Percentiles rank a stretch among this genome's conserved stretches.
Conservation (phyloP, 2,329 filamentous ascomycete genomes). For the Pseudophaeomoniella oleicola region DNA sequence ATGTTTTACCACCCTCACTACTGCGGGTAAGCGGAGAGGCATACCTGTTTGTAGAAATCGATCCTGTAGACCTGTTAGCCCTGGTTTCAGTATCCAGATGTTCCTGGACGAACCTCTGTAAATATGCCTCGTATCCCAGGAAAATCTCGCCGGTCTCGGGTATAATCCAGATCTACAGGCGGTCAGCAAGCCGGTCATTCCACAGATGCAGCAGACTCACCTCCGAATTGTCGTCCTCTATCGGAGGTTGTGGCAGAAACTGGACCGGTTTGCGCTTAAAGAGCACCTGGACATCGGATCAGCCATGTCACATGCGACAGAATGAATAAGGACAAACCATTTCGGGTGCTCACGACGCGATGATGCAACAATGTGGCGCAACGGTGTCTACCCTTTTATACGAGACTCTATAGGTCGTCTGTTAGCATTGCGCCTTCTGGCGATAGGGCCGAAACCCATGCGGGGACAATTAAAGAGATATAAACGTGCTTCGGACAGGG, state of each 20-base stretch:
- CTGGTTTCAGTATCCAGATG: conserved; percentile 17
- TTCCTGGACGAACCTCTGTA: conserved; percentile 50
- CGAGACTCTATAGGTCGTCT: neutral
- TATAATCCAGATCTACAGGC: conserved; percentile 72
- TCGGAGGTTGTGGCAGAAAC: conserved; percentile 55
- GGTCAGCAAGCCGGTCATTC: conserved; percentile 6
- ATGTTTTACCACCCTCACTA: no score
- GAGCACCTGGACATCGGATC: conserved; percentile 68
- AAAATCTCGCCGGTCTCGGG: conserved; percentile 84
- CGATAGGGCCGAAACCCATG: no score
- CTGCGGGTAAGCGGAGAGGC: conserved; percentile 1
- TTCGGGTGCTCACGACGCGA: no score
- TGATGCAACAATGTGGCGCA: no score
- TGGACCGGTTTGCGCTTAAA: conserved; percentile 93
- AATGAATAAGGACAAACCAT: no score
- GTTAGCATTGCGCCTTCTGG: neutral
- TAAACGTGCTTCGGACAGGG: no score
- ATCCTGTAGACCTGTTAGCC: conserved; percentile 39
- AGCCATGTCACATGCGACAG: no score
- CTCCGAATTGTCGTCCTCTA: conserved; percentile 72
- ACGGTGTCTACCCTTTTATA: no score
- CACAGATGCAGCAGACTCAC: conserved; percentile 34
- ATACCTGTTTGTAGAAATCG: conserved; percentile 86
- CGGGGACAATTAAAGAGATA: no score
- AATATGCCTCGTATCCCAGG: conserved; percentile 71